A percentile compares a stretch with the other conserved stretches of the same genome.
Evolutionary conservation across 2,329 filamentous ascomycete genomes (phyloP).

Genomic region (Curvularia spicifera): DNA sequence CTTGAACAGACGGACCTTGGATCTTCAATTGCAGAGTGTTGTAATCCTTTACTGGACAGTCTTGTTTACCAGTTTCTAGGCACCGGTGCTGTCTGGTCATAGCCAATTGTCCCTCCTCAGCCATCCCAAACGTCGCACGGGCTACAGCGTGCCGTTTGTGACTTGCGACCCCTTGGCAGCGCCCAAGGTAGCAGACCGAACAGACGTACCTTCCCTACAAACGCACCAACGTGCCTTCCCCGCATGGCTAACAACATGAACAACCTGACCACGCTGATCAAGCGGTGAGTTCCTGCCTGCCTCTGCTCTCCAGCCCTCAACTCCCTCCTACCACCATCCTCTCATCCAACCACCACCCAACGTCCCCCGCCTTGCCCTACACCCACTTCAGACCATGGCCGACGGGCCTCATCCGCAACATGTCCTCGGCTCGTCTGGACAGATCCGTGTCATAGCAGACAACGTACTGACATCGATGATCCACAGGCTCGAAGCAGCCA

Average conservation of each 20-base stretch:
- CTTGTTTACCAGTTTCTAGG: background rate
- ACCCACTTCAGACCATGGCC: constrained; percentile 12
- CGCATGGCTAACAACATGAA: constrained; percentile 88
- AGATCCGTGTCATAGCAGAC: constrained; percentile 33
- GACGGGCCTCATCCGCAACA: constrained; percentile 18
- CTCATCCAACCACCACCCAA: constrained; percentile 1
- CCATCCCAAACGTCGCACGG: constrained; percentile 12
- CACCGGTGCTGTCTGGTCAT: background rate
- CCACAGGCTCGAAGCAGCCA: constrained; percentile 91
- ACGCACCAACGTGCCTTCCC: constrained; percentile 35
- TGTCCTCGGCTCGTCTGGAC: constrained; percentile 25
- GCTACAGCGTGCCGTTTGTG: constrained; percentile 34
- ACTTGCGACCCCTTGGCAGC: constrained; percentile 33
- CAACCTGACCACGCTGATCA: constrained; percentile 96
- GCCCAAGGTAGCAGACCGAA: constrained; percentile 25
- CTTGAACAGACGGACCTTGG: constrained; percentile 9
- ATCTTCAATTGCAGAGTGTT: constrained; percentile 10
- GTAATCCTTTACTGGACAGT: background rate
- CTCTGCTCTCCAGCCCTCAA: background rate
- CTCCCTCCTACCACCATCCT: background rate
- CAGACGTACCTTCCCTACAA: constrained; percentile 34
- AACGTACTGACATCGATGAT: constrained; percentile 58
- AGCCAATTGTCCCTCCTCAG: background rate
- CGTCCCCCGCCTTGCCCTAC: constrained; percentile 3
- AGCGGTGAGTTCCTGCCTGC: constrained; percentile 71